phyloP scores from a whole-genome alignment of 345 rosid genomes.

The Camelina laxa region DNA sequence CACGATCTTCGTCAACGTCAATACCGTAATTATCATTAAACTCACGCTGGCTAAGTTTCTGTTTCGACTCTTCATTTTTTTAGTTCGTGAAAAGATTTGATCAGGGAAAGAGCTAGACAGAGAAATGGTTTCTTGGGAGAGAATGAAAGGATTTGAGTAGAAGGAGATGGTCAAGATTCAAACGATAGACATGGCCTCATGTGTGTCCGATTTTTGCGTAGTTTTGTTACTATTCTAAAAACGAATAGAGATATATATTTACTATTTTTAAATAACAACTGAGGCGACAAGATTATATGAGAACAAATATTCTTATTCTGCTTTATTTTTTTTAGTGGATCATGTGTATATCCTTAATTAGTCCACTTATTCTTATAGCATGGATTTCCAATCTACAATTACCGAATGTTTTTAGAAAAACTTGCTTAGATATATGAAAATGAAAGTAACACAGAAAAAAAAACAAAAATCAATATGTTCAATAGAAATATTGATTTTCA shows the following conservation, averaged over 20 bases:
- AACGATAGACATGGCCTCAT: conserved; percentile 25
- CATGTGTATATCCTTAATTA: not conserved
- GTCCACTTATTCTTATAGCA: not conserved
- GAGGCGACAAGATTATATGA: not conserved
- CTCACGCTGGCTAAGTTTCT: conserved; percentile 25
- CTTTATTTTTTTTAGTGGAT: not conserved
- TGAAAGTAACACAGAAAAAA: not conserved
- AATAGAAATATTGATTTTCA: not conserved
- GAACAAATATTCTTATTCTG: not conserved
- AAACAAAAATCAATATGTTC: no score
- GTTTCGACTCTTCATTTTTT: conserved; percentile 22
- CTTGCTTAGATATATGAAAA: not conserved
- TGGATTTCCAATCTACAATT: not conserved
- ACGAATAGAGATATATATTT: not conserved
- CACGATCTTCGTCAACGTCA: conserved; percentile 23
- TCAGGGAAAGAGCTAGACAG: not conserved
- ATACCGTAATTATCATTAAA: conserved; percentile 38
- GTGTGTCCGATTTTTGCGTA: conserved; percentile 7
- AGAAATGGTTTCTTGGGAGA: conserved; percentile 15
- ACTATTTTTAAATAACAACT: not conserved
- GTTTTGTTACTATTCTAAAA: conserved; percentile 13
- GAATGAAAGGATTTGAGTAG: conserved; percentile 4
- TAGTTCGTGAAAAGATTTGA: conserved; percentile 11
- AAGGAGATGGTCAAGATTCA: conserved; percentile 35
- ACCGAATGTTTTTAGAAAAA: not conserved